These are phyloP conservation scores for Xylaria curta DNA, from an alignment of 495 filamentous ascomycete genomes.

Conservation along the genomic window DNA sequence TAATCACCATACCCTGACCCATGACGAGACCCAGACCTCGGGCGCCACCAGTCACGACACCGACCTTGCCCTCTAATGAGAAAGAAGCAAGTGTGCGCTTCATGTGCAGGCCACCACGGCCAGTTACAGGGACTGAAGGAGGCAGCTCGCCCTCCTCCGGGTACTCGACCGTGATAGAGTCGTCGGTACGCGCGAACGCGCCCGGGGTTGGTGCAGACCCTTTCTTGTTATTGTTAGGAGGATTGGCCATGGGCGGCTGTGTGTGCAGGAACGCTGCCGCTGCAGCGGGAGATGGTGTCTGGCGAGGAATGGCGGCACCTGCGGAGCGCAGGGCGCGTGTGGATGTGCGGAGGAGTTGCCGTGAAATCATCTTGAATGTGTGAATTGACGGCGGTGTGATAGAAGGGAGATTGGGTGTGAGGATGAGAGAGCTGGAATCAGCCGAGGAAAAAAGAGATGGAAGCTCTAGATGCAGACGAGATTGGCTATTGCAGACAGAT, in stretches of 20 bases:
- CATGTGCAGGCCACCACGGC: conserved; percentile 66
- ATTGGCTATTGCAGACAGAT: background rate
- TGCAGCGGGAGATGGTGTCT: conserved; percentile 26
- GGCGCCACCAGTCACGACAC: conserved; percentile 84
- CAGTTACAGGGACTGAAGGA: conserved; percentile 67
- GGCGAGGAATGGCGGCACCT: conserved; percentile 15
- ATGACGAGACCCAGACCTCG: conserved; percentile 88
- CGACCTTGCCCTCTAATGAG: conserved; percentile 78
- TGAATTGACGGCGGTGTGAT: conserved; percentile 9
- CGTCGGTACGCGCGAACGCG: conserved; percentile 77
- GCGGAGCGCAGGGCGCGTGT: conserved; percentile 29
- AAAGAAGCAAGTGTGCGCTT: conserved; percentile 63
- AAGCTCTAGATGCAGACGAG: conserved; percentile 10
- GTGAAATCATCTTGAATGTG: conserved; percentile 25
- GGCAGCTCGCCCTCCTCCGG: conserved; percentile 74
- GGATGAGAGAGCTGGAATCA: background rate
- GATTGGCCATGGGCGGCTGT: conserved; percentile 37
- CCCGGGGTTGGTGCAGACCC: conserved; percentile 40
- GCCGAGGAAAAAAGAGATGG: background rate
- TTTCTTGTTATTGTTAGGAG: conserved; percentile 39
- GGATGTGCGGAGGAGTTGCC: conserved; percentile 26
- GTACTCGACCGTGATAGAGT: conserved; percentile 75
- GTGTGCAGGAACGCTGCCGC: conserved; percentile 36
- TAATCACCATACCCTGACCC: conserved; percentile 85
- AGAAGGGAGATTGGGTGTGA: background rate